These are phyloP conservation scores for Aspergillus sclerotiicarbonarius DNA, from an alignment of 495 filamentous ascomycete species.

Conservation along the genomic window DNA sequence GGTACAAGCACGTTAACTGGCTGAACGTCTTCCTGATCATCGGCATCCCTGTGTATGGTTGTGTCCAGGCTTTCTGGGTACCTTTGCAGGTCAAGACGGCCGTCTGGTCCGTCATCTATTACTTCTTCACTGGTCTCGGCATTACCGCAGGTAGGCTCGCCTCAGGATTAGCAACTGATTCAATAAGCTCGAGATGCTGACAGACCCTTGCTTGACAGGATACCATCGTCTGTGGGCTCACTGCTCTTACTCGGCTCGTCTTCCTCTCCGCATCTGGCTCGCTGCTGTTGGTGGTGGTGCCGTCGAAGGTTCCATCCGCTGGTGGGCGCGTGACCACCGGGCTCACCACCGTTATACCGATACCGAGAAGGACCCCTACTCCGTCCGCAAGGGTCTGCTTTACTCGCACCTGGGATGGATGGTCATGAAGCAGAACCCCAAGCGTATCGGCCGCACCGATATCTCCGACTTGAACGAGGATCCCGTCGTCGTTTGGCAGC, in stretches of 20 bases:
- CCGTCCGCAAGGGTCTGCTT: constrained; percentile 93
- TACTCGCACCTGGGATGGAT: constrained; percentile 97
- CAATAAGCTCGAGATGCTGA: constrained; percentile 20
- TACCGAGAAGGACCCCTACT: constrained; percentile 98
- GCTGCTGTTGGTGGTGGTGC: constrained; percentile 91
- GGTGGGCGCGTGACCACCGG: constrained; percentile 96
- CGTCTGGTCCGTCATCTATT: constrained; percentile 80
- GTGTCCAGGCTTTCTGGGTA: constrained; percentile 77
- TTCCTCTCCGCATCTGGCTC: constrained; percentile 88
- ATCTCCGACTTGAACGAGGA: constrained; percentile 97
- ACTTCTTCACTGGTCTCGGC: constrained; percentile 86
- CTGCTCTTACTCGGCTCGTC: constrained; percentile 84
- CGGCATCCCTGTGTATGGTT: constrained; percentile 74
- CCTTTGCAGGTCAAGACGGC: constrained; percentile 74
- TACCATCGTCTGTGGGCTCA: constrained; percentile 96
- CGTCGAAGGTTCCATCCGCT: constrained; percentile 92
- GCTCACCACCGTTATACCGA: constrained; percentile 99
- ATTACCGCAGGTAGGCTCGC: constrained; percentile 72
- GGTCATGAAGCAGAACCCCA: constrained; percentile 93
- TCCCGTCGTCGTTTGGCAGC: constrained; percentile 90
- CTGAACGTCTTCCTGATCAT: constrained; percentile 85
- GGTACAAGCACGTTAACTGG: constrained; percentile 98
- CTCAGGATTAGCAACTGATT: not conserved
- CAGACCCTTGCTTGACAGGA: constrained; percentile 38
- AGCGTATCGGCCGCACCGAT: constrained; percentile 91